A percentile compares a stretch with the other conserved stretches of the same genome.
These are phyloP conservation scores for Cyamopsis tetragonoloba DNA, from an alignment of 306 rosid species.

Conservation along the genomic window DNA sequence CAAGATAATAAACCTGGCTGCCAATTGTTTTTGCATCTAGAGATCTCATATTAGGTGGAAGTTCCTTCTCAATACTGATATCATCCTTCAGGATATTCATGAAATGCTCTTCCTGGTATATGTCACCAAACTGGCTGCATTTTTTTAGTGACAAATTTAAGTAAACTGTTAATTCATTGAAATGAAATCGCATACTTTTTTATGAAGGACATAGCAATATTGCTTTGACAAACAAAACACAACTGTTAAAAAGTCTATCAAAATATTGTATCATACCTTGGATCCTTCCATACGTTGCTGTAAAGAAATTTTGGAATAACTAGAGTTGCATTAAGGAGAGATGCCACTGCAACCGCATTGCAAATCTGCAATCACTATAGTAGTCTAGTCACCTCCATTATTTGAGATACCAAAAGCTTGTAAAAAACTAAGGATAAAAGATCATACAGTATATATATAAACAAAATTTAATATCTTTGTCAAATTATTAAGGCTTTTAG, in stretches of 20 bases:
- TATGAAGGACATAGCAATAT: not conserved
- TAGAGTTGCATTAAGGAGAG: slow-evolving; percentile 87
- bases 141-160: not conserved
- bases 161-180: not conserved
- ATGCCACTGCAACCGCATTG: slow-evolving; percentile 89
- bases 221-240: not conserved
- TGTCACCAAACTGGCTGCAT: slow-evolving; percentile 92
- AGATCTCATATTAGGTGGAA: slow-evolving; percentile 69
- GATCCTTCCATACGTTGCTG: slow-evolving; percentile 99
- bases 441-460: no score
- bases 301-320: slow-evolving; percentile 77
- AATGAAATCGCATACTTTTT: not conserved
- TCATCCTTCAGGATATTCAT: slow-evolving; percentile 65
- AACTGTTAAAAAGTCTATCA: not conserved
- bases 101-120: slow-evolving; percentile 85
- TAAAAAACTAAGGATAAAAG: not conserved
- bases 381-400: slow-evolving; percentile 39
- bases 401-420: slow-evolving; percentile 22
- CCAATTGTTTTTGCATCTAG: slow-evolving; percentile 71
- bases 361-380: slow-evolving; percentile 64
- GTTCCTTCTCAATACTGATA: slow-evolving; percentile 60
- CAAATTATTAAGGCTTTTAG: not conserved
- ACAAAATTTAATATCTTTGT: not conserved
- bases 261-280: slow-evolving; percentile 62
- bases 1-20: slow-evolving; percentile 58